These are phyloP conservation scores for Phyllosticta citrichinensis DNA, from an alignment of 2,329 filamentous ascomycete species.

Conservation along the genomic window DNA sequence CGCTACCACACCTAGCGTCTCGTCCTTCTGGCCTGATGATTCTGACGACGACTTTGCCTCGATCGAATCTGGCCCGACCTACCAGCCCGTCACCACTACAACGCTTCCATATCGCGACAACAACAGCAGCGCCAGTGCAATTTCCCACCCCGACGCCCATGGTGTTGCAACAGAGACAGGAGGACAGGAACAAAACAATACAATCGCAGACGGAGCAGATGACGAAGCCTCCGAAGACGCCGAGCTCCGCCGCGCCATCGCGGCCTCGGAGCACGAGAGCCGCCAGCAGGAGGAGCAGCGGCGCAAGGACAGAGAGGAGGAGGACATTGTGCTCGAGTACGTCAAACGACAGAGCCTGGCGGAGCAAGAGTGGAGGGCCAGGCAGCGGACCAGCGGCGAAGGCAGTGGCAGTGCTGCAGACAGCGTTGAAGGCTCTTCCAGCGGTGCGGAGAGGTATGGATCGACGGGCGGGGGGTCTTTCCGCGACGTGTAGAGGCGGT, in stretches of 20 bases:
- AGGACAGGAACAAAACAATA: conserved; percentile 20
- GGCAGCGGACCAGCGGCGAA: conserved; percentile 13
- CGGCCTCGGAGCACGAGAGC: conserved; percentile 16
- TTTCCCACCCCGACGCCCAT: conserved; percentile 13
- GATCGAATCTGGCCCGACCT: neutral
- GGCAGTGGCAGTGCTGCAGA: conserved; percentile 16
- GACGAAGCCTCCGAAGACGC: conserved; percentile 22
- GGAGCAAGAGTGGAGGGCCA: conserved; percentile 47
- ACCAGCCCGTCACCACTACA: neutral
- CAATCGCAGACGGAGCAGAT: neutral
- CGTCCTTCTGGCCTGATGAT: neutral
- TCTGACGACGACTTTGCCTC: conserved; percentile 12
- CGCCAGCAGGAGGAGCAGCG: conserved; percentile 16
- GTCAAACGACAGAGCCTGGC: conserved; percentile 66
- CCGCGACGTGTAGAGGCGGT: too few relatives aligned
- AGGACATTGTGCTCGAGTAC: conserved; percentile 61
- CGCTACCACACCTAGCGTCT: neutral
- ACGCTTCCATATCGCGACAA: neutral
- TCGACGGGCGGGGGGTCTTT: too few relatives aligned
- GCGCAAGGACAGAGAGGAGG: conserved; percentile 44
- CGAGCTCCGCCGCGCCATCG: conserved; percentile 26
- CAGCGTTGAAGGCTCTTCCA: too few relatives aligned
- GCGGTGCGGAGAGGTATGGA: too few relatives aligned
- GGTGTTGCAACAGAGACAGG: conserved; percentile 16
- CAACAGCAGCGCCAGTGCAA: neutral